These are phyloP conservation scores for Usnea hakonensis DNA, from an alignment of 495 filamentous ascomycete species.

Conservation along the genomic window DNA sequence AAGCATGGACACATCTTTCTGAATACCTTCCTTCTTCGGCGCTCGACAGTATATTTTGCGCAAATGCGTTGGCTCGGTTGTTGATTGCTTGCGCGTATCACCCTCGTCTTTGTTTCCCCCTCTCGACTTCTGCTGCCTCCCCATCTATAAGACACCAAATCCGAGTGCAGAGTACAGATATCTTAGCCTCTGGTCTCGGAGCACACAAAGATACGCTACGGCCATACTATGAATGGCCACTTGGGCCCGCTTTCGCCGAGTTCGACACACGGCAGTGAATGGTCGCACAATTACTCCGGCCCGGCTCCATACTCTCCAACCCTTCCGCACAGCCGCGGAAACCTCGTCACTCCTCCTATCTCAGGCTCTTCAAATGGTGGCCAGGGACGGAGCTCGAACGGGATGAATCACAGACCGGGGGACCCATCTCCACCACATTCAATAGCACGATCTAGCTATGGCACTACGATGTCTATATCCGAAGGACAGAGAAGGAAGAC, in stretches of 20 bases:
- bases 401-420: conserved; percentile 38
- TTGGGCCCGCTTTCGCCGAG: conserved; percentile 72
- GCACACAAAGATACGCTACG: background rate
- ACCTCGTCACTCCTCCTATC: conserved; percentile 62
- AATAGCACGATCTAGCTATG: conserved; percentile 70
- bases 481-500: conserved; percentile 54
- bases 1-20: conserved; percentile 2
- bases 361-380: conserved; percentile 55
- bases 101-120: conserved; percentile 5
- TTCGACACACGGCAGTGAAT: conserved; percentile 78
- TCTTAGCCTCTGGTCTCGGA: background rate
- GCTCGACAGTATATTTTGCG: conserved; percentile 1
- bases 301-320: conserved; percentile 48
- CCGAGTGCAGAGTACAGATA: background rate
- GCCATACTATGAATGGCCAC: conserved; percentile 50
- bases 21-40: background rate
- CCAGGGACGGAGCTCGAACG: conserved; percentile 29
- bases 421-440: conserved; percentile 81
- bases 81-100: conserved; percentile 9
- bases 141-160: background rate
- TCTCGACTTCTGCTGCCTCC: conserved; percentile 6
- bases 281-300: conserved; percentile 57
- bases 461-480: conserved; percentile 55
- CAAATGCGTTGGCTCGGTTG: conserved; percentile 9
- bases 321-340: conserved; percentile 48